Evolutionary conservation across 2,329 filamentous ascomycete genomes (phyloP).

Genomic region (Pseudopyricularia javanii): DNA sequence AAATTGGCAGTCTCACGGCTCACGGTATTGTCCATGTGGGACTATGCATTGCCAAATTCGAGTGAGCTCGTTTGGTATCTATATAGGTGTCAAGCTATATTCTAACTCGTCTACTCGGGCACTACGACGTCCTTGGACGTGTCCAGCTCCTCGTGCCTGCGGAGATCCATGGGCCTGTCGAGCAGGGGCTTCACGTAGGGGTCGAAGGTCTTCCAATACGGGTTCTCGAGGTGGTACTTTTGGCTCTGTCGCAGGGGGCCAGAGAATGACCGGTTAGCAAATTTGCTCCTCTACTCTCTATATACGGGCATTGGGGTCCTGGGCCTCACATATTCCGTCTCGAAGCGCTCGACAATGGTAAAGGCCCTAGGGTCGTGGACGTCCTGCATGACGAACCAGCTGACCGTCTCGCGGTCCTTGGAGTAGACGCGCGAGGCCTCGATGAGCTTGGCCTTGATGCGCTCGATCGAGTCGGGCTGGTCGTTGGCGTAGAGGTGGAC

Average conservation of each 20-base stretch:
- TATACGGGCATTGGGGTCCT: no score
- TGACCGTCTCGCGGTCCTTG: conserved; percentile 57
- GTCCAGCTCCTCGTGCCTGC: conserved; percentile 55
- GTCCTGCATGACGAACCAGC: conserved; percentile 70
- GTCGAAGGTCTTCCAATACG: conserved; percentile 67
- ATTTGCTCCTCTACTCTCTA: no score
- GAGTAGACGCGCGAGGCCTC: conserved; percentile 64
- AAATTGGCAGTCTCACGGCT: no score
- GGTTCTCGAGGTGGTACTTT: conserved; percentile 54
- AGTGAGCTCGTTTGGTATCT: no score
- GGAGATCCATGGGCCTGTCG: conserved; percentile 56
- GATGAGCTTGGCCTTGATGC: conserved; percentile 59
- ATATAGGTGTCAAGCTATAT: no score
- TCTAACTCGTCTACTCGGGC: conserved; percentile 9
- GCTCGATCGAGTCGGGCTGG: conserved; percentile 48
- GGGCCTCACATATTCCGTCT: conserved; percentile 51
- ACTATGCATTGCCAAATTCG: no score
- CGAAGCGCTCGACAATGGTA: conserved; percentile 64
- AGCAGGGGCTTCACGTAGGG: conserved; percentile 59
- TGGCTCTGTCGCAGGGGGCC: conserved; percentile 32
- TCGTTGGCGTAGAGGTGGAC: conserved; percentile 60
- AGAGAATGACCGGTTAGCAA: no score
- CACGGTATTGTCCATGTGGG: no score
- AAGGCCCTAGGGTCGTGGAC: conserved; percentile 56
- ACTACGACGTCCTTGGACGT: conserved; percentile 35